Evolutionary conservation across 2,329 filamentous ascomycete species (phyloP).

Genomic region (Xylaria sp.): DNA sequence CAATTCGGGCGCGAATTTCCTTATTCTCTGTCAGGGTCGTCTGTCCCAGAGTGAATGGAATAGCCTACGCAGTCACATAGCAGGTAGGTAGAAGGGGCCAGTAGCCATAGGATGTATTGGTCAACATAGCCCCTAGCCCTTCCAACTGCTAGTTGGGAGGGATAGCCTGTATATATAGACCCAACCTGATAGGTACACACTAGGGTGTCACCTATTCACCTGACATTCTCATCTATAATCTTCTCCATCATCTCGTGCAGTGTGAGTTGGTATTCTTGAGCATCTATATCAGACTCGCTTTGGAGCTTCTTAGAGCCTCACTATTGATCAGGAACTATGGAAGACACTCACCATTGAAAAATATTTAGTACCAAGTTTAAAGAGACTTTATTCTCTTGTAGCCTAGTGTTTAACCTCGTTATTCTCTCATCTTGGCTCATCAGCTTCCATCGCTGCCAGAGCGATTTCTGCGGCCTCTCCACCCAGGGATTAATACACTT

Average conservation of each 20-base stretch:
- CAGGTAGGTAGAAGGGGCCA: no score
- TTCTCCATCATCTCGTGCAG: slow-evolving; percentile 21
- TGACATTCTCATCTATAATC: slow-evolving; percentile 17
- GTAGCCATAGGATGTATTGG: no score
- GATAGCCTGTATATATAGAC: no score
- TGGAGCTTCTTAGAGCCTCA: neutral
- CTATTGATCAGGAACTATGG: neutral
- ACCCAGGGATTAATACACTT: slow-evolving; percentile 16
- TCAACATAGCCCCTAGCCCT: no score
- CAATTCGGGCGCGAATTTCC: slow-evolving; percentile 7
- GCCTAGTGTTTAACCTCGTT: slow-evolving; percentile 1
- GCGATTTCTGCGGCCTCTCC: neutral
- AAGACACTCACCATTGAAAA: slow-evolving; percentile 23
- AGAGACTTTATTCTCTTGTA: slow-evolving; percentile 29
- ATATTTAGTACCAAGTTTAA: slow-evolving; percentile 22
- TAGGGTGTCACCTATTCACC: no score
- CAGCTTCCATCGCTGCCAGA: slow-evolving; percentile 15
- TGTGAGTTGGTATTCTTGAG: slow-evolving; percentile 3
- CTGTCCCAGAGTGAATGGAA: no score
- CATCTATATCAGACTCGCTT: slow-evolving; percentile 32
- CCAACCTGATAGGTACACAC: no score
- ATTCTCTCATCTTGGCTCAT: slow-evolving; percentile 14
- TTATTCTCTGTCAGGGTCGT: no score
- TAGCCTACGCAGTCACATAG: no score
- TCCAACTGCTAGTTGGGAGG: no score